Evolutionary conservation across 345 rosid genomes (phyloP), one percentile per base, ranked within the genome.

Genomic region (Excoecaria agallocha): DNA sequence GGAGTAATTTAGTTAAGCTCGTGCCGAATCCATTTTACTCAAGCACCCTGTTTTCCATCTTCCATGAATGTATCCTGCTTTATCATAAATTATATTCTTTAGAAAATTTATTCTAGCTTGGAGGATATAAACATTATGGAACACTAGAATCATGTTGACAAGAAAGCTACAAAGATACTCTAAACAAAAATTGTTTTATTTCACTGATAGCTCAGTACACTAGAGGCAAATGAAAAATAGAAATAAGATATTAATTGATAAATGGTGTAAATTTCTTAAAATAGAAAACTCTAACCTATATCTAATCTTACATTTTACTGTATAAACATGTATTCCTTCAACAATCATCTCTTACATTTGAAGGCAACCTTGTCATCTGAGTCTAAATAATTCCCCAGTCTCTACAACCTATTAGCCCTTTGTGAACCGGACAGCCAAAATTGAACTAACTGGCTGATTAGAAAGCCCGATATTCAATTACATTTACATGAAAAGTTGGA

Each of bases 381-480:
- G 48, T 70, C 72, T 63, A 63, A 65, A 75, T 6, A 75, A 67
- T 69, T 39, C 73, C 51, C 19, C 68, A 74, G 69, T 70, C 71
- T 74, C 71, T 49, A 69, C 64, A 68, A 51, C 67, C 69, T 76
- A 74, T 72, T 77, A 78, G 45, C 62, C 20, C 69, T 76, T 25
- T 6, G 8, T 60, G 43, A 35, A 64, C 57, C n/a, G n/a, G 66
- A 74, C 24, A 76, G 65, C 81, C 57, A 82, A 68, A 76, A 79
- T 41, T 83, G 67, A 45, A 75, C 77, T 78, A 80, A 75, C 76
- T 57, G 72, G 76, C 58, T 57, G 57, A 59, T 74, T 69, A 41
- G 50, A 38, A 48, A 66, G 48, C n/a, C 51, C 45, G 68, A 71
- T 30, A 30, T 30, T 30, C 30, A 69, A 64, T 51, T 57, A 66